These are phyloP conservation scores for Mycena sanguinolenta DNA, from an alignment of 768 basidiomycete genomes.

Conservation along the genomic window DNA sequence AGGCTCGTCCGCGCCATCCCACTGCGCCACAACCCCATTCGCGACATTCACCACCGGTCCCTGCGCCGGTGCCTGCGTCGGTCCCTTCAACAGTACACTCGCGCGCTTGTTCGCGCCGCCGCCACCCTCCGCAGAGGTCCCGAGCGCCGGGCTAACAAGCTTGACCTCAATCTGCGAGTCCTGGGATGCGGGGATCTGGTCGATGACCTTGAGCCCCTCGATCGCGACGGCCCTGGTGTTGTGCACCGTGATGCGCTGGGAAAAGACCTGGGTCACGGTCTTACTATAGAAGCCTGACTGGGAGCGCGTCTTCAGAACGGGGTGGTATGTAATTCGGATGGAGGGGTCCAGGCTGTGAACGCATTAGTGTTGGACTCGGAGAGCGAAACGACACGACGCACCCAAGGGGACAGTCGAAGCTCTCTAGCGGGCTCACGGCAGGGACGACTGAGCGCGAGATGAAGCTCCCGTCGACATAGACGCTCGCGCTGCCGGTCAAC, in stretches of 20 bases:
- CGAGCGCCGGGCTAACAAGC: conserved; percentile 45
- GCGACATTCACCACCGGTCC: conserved; percentile 39
- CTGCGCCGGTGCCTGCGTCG: not conserved
- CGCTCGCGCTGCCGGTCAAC: conserved; percentile 49
- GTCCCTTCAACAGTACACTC: not conserved
- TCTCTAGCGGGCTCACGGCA: conserved; percentile 53
- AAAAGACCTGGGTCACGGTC: conserved; percentile 43
- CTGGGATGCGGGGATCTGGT: conserved; percentile 53
- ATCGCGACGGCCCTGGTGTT: conserved; percentile 49
- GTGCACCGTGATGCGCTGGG: conserved; percentile 53
- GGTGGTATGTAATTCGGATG: conserved; percentile 55
- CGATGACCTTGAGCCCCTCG: conserved; percentile 48
- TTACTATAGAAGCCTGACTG: conserved; percentile 53
- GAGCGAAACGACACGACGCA: conserved; percentile 30
- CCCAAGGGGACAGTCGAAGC: conserved; percentile 57
- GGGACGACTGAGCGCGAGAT: conserved; percentile 52
- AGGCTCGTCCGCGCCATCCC: conserved; percentile 54
- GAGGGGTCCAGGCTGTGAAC: conserved; percentile 52
- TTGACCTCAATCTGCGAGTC: conserved; percentile 49
- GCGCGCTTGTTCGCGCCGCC: conserved; percentile 7
- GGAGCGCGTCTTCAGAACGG: conserved; percentile 48
- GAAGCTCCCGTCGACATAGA: conserved; percentile 59
- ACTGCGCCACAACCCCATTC: conserved; percentile 50
- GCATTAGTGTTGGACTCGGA: not conserved
- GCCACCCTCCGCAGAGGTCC: conserved; percentile 17